phyloP scores from a whole-genome alignment of 2,329 filamentous ascomycete genomes.

The Stagonosporopsis chrysanthemi region DNA sequence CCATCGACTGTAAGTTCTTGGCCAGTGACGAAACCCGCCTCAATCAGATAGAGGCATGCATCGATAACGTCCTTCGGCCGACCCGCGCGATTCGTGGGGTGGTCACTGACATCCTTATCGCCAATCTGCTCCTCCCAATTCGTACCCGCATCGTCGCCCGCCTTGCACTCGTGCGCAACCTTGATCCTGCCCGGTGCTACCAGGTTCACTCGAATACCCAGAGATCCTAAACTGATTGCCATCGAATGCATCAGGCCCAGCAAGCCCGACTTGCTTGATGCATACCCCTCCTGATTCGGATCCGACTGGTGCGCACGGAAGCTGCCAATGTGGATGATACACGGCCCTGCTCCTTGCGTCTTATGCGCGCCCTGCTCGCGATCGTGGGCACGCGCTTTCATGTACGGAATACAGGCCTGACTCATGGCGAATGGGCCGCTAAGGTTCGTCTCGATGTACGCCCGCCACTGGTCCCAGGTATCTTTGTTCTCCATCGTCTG shows the following conservation, averaged over 20 bases:
- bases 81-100: slow-evolving; percentile 56
- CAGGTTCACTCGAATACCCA: slow-evolving; percentile 58
- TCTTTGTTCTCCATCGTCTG: slow-evolving; percentile 57
- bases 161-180: slow-evolving; percentile 56
- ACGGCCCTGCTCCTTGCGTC: slow-evolving; percentile 49
- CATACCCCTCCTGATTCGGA: slow-evolving; percentile 60
- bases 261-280: slow-evolving; percentile 60
- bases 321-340: slow-evolving; percentile 57
- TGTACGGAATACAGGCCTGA: slow-evolving; percentile 58
- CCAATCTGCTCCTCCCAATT: slow-evolving; percentile 49
- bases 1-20: slow-evolving; percentile 50
- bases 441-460: slow-evolving; percentile 58
- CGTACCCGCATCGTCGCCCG: slow-evolving; percentile 53
- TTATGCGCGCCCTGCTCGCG: slow-evolving; percentile 38
- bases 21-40: slow-evolving; percentile 51
- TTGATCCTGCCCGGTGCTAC: slow-evolving; percentile 58
- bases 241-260: slow-evolving; percentile 61
- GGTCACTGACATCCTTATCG: slow-evolving; percentile 53
- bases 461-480: slow-evolving; percentile 56
- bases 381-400: slow-evolving; percentile 49
- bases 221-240: slow-evolving; percentile 55
- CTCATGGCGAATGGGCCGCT: slow-evolving; percentile 56
- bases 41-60: slow-evolving; percentile 52
- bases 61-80: slow-evolving; percentile 57
- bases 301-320: slow-evolving; percentile 58